phyloP scores from a whole-genome alignment of 2,329 filamentous ascomycete genomes.

The Epichloe sp. region DNA sequence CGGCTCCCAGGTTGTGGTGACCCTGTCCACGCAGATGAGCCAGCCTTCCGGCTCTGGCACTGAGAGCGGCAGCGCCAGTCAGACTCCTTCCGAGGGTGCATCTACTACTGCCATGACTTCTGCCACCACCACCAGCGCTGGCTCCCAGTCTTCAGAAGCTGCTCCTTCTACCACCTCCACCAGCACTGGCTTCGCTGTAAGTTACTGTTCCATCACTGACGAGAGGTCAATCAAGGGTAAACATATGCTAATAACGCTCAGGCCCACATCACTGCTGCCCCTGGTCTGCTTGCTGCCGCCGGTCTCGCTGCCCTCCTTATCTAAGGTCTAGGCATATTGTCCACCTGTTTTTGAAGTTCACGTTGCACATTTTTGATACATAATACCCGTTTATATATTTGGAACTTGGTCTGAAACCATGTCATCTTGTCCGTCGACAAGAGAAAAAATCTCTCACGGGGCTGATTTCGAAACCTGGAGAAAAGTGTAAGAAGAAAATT shows the following conservation, averaged over 20 bases:
- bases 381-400: conserved; percentile 27
- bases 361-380: conserved; percentile 28
- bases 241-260: conserved; percentile 3
- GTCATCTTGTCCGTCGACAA: conserved; percentile 13
- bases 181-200: conserved; percentile 17
- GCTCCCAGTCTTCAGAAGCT: background rate
- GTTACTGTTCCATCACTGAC: conserved; percentile 5
- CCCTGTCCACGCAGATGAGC: conserved; percentile 15
- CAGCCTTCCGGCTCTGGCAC: conserved; percentile 9
- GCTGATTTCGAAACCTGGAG: conserved; percentile 13
- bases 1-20: conserved; percentile 12
- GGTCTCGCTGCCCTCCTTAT: conserved; percentile 36
- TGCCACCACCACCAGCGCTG: background rate
- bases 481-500: conserved; percentile 9
- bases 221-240: background rate
- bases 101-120: conserved; percentile 1
- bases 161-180: conserved; percentile 5
- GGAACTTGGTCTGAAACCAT: conserved; percentile 10
- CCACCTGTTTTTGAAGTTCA: conserved; percentile 12
- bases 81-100: conserved; percentile 9
- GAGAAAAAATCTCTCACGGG: conserved; percentile 8
- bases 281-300: conserved; percentile 35
- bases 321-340: conserved; percentile 19
- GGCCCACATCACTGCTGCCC: conserved; percentile 31
- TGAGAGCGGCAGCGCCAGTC: conserved; percentile 8